A percentile compares a stretch with the other conserved stretches of the same genome.
Conservation (phyloP, 495 filamentous ascomycete genomes). For the Neurospora sp. region DNA sequence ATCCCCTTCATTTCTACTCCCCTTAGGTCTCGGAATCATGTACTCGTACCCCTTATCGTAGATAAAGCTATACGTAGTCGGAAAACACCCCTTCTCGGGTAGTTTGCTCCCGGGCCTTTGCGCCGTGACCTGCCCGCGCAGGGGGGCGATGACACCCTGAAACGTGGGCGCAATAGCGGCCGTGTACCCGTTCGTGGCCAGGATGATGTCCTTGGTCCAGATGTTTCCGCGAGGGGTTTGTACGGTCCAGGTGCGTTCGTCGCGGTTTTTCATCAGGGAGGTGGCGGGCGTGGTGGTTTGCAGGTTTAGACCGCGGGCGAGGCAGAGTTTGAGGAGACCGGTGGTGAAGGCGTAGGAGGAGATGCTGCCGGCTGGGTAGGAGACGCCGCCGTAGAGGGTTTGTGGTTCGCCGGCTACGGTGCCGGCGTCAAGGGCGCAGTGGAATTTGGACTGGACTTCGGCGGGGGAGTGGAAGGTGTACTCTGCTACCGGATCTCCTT, state of each 20-base stretch:
- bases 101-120: conserved; percentile 43
- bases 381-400: conserved; percentile 41
- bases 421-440: conserved; percentile 16
- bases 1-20: conserved; percentile 39
- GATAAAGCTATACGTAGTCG: conserved; percentile 52
- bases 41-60: conserved; percentile 54
- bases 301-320: conserved; percentile 46
- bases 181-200: conserved; percentile 69
- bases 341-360: conserved; percentile 55
- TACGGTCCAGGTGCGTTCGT: conserved; percentile 32
- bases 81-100: conserved; percentile 30
- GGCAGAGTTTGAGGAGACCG: conserved; percentile 45
- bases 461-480: conserved; percentile 37
- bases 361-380: conserved; percentile 52
- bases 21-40: conserved; percentile 49
- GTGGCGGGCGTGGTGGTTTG: conserved; percentile 51
- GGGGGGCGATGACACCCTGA: conserved; percentile 51
- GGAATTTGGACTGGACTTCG: conserved; percentile 39
- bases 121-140: conserved; percentile 58
- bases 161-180: conserved; percentile 45
- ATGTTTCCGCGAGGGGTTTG: conserved; percentile 46
- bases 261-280: conserved; percentile 16
- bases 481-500: conserved; percentile 28
- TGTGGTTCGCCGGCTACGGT: conserved; percentile 16
- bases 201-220: conserved; percentile 42